Evolutionary conservation across 306 rosid genomes (phyloP), one percentile per base, ranked within the genome.

Genomic region (Ammopiptanthus mongolicus): DNA sequence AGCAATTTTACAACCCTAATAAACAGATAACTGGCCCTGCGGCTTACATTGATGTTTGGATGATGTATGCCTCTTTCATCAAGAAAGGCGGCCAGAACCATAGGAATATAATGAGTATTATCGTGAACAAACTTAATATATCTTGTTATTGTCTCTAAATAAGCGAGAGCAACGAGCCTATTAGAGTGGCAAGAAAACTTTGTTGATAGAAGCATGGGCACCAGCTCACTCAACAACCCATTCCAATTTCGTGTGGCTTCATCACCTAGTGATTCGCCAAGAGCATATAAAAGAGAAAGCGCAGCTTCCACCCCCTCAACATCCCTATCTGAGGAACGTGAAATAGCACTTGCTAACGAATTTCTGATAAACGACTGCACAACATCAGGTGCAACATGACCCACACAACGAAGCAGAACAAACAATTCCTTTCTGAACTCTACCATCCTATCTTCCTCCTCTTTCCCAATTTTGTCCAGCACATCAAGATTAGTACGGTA

Each of bases 41-140:
- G 86, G 73, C 92, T 89, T 47, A 95, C 97, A 60, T 88, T 88
- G 83, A 85, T 71, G 73, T 89, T 95, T 48, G 89, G 84, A 80
- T 95, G 99, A 86, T 85, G 97, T 85, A 92, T 87, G 44, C 99
- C 97, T 81, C 99, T 90, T 78, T 95, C 99, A 84, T 95, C 99
- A 66, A 95, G 99, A 84, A 92, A 95, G 66, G 92, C 96, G 81
- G 92, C 65, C 73, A 95, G 78, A 73, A 95, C 97, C 87, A 85
- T 73, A 23, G 89, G 93, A 78, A 95, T 89, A 79, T 87, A 89
- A 19, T 86, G 97, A 74, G 89, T 76, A 66, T 89, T 90, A 53
- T 95, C 97, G 77, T 88, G 97, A 60, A 92, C 83, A 76, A 90
- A 87, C 90, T 95, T 95, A 41, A 86, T 64, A 81, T 92, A 95